Evolutionary conservation across 495 filamentous ascomycete genomes (phyloP).

Genomic region (Penicillium taxi): DNA sequence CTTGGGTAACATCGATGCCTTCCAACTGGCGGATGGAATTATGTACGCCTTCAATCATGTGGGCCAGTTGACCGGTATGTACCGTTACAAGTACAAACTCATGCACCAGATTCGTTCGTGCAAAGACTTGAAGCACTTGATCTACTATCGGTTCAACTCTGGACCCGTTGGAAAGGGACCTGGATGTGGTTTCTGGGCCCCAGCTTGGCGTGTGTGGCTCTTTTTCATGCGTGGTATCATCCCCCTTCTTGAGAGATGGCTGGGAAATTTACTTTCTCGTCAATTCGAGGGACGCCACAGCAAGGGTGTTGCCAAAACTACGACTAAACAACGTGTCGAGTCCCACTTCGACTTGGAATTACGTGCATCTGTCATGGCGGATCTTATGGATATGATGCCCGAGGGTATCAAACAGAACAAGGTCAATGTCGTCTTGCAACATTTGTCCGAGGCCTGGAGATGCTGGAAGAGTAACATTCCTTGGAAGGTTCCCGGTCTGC

Average conservation of each 20-base stretch:
- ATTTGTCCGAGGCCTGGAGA: slow-evolving; percentile 95
- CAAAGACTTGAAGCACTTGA: slow-evolving; percentile 98
- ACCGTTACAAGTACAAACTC: slow-evolving; percentile 99
- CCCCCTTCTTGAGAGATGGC: slow-evolving; percentile 92
- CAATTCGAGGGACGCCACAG: slow-evolving; percentile 99
- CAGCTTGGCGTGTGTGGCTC: slow-evolving; percentile 98
- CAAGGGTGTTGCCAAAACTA: slow-evolving; percentile 98
- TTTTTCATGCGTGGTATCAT: slow-evolving; percentile 99
- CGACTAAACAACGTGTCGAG: slow-evolving; percentile 98
- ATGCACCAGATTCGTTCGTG: slow-evolving; percentile 99
- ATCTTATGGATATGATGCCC: slow-evolving; percentile 99
- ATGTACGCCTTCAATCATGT: slow-evolving; percentile 99
- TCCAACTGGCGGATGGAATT: slow-evolving; percentile 97
- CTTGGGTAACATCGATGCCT: slow-evolving; percentile 96
- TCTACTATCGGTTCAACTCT: slow-evolving; percentile 99
- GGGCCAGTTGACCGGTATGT: slow-evolving; percentile 98
- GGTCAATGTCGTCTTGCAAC: slow-evolving; percentile 95
- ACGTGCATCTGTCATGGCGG: slow-evolving; percentile 96
- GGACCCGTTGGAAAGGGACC: slow-evolving; percentile 97
- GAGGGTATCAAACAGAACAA: slow-evolving; percentile 99
- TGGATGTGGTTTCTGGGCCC: slow-evolving; percentile 98
- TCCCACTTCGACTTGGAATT: slow-evolving; percentile 98
- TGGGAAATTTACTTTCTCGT: slow-evolving; percentile 90
- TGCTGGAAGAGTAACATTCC: slow-evolving; percentile 99
- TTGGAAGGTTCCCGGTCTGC: slow-evolving; percentile 96